Percentiles rank a stretch among this genome's conserved stretches.
Evolutionary conservation across 2,329 filamentous ascomycete species (phyloP).

Genomic region (Neonectria faginata): DNA sequence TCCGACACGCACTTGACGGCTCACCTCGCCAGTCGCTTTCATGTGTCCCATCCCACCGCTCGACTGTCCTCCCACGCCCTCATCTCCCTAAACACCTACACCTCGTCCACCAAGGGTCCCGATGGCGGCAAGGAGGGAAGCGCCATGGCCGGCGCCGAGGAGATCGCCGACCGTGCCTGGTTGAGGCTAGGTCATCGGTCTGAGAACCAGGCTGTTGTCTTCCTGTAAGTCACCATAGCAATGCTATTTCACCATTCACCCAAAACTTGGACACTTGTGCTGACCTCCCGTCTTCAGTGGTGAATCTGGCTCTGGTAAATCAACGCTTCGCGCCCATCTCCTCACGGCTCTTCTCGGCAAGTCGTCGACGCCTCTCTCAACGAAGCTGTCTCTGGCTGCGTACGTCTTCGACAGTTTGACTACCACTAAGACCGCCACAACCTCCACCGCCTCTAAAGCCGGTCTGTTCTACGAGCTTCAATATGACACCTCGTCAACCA

Average conservation of each 20-base stretch:
- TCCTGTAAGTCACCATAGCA: constrained; percentile 75
- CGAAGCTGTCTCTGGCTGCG: constrained; percentile 90
- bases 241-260: background rate
- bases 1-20: constrained; percentile 83
- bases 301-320: constrained; percentile 96
- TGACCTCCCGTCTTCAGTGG: constrained; percentile 67
- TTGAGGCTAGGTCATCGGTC: constrained; percentile 86
- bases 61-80: constrained; percentile 91
- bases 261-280: constrained; percentile 31
- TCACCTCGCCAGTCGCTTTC: constrained; percentile 89
- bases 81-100: constrained; percentile 94
- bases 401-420: constrained; percentile 97
- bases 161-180: constrained; percentile 88
- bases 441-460: constrained; percentile 93
- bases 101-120: constrained; percentile 84
- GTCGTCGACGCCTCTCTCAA: constrained; percentile 91
- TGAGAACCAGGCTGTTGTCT: constrained; percentile 93
- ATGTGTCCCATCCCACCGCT: constrained; percentile 89
- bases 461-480: constrained; percentile 96
- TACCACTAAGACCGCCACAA: constrained; percentile 96
- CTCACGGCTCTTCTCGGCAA: constrained; percentile 87
- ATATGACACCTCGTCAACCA: constrained; percentile 89
- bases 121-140: constrained; percentile 94
- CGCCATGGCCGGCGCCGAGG: constrained; percentile 91
- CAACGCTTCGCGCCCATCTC: constrained; percentile 90